Evolutionary conservation across 148 eudicot genomes (phyloP), one percentile per base, ranked within the genome.

Genomic region (Selenicereus undatus): DNA sequence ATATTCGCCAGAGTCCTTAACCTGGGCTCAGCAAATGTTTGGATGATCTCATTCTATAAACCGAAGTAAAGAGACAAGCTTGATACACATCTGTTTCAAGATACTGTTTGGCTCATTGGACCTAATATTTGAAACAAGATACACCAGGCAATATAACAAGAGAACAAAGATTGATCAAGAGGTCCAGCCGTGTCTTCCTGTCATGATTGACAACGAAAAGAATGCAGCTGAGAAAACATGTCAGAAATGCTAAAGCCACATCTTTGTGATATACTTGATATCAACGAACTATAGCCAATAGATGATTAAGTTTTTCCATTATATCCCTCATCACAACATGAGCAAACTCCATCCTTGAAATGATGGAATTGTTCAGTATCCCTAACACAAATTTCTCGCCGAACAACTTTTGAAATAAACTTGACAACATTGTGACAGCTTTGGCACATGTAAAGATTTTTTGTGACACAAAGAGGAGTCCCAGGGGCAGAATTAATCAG

Each of bases 311-410:
- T 77, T 78, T 83, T 83, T 75, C 78, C 87, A 87, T 80, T 83
- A 56, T 85, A 91, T 68, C 89, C 89, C 81, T 90, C 91, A 87
- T 93, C 98, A 29, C 91, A 83, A 76, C 98, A 93, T 30, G 97
- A 90, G 89, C 98, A 95, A 54, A 79, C 80, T 76, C 98, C 98
- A 82, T 95, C 94, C 86, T 86, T 95, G 76, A 95, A 95, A 83
- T 84, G 89, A 85, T 95, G 99, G 76, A 95, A 91, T 78, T 86
- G 86, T 77, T 91, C 95, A 5, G 93, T 86, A 77, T 95, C 99
- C 85, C 99, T 91, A 35, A 95, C 91, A 64, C 89, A 88, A 64
- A 95, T 92, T 68, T 95, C 97, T 80, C 99, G 88, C 45, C 95
- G 86, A 52, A 93, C 94, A 81, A 83, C 87, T 82, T 88, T 89